phyloP scores from a whole-genome alignment of 1,139 yeast genomes.

The Saccharomyces hybrid region DNA sequence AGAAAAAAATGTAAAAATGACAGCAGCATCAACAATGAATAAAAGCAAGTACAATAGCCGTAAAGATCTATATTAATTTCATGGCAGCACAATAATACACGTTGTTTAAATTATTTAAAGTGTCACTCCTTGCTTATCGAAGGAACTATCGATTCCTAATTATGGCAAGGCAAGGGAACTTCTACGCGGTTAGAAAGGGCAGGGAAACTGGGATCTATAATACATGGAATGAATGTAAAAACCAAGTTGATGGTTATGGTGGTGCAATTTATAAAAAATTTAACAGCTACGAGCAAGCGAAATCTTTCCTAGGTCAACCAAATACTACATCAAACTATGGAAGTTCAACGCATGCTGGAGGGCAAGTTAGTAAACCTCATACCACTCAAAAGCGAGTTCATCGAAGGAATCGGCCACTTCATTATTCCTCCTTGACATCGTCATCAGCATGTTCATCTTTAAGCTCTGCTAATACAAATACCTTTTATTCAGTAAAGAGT shows the following conservation, averaged over 20 bases:
- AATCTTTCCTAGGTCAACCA: conserved; percentile 28
- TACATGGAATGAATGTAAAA: conserved; percentile 45
- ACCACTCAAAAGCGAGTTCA: background rate
- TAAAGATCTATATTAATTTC: background rate
- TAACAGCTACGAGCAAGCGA: conserved; percentile 40
- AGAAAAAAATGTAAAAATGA: background rate
- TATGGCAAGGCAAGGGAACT: conserved; percentile 21
- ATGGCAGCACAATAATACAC: background rate
- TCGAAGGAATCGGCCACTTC: background rate
- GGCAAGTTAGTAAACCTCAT: background rate
- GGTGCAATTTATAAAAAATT: conserved; percentile 55
- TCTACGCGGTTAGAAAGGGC: conserved; percentile 60
- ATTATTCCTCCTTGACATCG: background rate
- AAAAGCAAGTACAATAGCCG: background rate
- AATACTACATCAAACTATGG: conserved; percentile 5
- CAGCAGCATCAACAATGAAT: background rate
- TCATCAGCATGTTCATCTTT: background rate
- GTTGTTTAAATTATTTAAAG: background rate
- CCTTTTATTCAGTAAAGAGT: conserved; percentile 38
- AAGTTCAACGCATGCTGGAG: background rate
- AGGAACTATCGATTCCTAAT: background rate
- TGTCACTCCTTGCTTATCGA: background rate
- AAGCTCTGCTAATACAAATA: background rate
- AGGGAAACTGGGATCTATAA: conserved; percentile 43
- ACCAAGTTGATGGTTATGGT: conserved; percentile 43